Conservation (phyloP, 306 rosid species). For the Glycine soja region DNA sequence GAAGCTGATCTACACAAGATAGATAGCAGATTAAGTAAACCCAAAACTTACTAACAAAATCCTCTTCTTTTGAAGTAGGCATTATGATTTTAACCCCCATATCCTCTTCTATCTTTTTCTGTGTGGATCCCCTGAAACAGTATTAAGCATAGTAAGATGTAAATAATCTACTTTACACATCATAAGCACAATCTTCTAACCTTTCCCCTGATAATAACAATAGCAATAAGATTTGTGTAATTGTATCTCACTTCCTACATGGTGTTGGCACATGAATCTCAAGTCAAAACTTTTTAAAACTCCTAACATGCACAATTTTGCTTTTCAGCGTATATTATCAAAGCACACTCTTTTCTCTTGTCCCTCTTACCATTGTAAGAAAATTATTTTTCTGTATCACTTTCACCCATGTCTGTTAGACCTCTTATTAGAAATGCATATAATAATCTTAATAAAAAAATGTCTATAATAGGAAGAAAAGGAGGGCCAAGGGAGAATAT, state of each 20-base stretch:
- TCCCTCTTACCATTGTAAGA: not conserved
- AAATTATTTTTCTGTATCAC: slow-evolving; percentile 24
- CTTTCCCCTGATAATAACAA: slow-evolving; percentile 27
- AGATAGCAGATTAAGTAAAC: slow-evolving; percentile 24
- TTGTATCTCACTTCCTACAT: not conserved
- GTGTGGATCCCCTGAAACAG: slow-evolving; percentile 75
- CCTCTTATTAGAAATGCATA: not conserved
- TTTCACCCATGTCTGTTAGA: slow-evolving; percentile 9
- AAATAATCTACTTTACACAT: slow-evolving; percentile 36
- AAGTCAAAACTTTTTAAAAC: slow-evolving; percentile 36
- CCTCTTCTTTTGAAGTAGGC: slow-evolving; percentile 74
- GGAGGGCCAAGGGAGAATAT: not conserved
- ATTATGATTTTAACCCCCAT: slow-evolving; percentile 73
- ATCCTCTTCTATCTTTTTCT: slow-evolving; percentile 76
- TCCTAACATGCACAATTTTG: slow-evolving; percentile 37
- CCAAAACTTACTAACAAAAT: slow-evolving; percentile 69
- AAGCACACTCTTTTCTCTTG: slow-evolving; percentile 8
- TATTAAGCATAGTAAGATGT: slow-evolving; percentile 31
- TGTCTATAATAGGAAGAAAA: not conserved
- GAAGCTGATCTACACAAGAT: slow-evolving; percentile 25
- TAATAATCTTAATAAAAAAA: no score
- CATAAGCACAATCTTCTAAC: slow-evolving; percentile 48
- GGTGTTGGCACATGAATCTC: slow-evolving; percentile 28
- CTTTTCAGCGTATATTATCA: slow-evolving; percentile 29
- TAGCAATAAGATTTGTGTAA: slow-evolving; percentile 18